Conservation (phyloP, 345 rosid genomes). For the Syzygium jambos region DNA sequence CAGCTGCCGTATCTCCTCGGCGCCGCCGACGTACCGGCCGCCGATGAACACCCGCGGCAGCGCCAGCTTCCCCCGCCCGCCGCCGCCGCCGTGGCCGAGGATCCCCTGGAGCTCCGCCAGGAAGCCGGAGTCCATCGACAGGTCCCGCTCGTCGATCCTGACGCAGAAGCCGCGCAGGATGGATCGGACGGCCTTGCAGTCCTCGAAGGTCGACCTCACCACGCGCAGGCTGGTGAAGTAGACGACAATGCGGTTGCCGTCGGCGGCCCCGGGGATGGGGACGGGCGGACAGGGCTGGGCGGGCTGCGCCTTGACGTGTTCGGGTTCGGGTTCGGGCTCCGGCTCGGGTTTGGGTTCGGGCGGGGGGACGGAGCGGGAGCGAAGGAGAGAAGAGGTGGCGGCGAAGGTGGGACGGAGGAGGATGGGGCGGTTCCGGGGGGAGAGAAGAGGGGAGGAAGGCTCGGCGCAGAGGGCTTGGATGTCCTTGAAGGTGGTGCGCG, state of each 20-base stretch:
- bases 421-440: conserved; percentile 14
- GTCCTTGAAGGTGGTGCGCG: conserved; percentile 68
- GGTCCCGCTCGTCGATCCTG: conserved; percentile 74
- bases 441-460: conserved; percentile 7
- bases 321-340: neutral
- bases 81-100: conserved; percentile 9
- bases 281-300: no score
- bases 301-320: conserved; percentile 1
- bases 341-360: neutral
- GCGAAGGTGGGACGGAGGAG: conserved; percentile 54
- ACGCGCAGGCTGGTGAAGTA: conserved; percentile 81
- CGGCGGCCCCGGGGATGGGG: conserved; percentile 29
- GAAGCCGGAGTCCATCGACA: conserved; percentile 74
- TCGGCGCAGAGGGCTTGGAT: conserved; percentile 40
- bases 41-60: conserved; percentile 79
- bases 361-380: conserved; percentile 24
- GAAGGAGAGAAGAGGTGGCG: conserved; percentile 29
- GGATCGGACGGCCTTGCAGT: conserved; percentile 53
- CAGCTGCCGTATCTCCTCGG: conserved; percentile 63
- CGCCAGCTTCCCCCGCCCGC: conserved; percentile 16
- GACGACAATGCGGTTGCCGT: conserved; percentile 54
- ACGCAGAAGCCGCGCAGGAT: conserved; percentile 62
- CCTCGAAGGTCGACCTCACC: conserved; percentile 76
- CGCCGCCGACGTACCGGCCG: conserved; percentile 80
- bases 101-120: conserved; percentile 23